Percentiles rank a stretch among this genome's conserved stretches.
These are phyloP conservation scores for Leucocoprinus birnbaumii DNA, from an alignment of 768 basidiomycete species.

Conservation along the genomic window DNA sequence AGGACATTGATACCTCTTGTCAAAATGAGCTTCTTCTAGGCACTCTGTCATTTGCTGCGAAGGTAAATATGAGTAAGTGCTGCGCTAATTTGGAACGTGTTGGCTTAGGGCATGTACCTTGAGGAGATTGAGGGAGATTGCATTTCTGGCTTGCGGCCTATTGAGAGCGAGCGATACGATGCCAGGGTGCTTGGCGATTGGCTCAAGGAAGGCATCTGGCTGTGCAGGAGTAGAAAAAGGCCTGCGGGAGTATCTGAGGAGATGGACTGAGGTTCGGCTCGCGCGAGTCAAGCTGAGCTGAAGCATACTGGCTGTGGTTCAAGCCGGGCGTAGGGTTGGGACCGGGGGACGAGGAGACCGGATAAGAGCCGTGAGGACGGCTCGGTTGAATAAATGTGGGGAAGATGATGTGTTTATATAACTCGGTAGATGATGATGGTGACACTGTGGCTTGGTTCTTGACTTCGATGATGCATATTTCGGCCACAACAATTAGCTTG, in stretches of 20 bases:
- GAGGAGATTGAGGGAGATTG: constrained; percentile 74
- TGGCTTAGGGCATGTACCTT: constrained; percentile 36
- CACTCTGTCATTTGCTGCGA: constrained; percentile 71
- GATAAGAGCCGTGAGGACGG: not conserved
- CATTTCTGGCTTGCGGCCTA: constrained; percentile 82
- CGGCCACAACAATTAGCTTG: not conserved
- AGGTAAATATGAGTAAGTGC: constrained; percentile 9
- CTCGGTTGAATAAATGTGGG: not conserved
- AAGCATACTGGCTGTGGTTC: constrained; percentile 9
- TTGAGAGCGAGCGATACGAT: constrained; percentile 77
- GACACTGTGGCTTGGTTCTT: not conserved
- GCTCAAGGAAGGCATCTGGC: constrained; percentile 48
- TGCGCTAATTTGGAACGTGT: constrained; percentile 1
- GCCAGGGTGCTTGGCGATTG: constrained; percentile 53
- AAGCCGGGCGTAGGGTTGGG: not conserved
- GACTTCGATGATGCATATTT: constrained; percentile 5
- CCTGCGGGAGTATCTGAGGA: not conserved
- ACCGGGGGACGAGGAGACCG: not conserved
- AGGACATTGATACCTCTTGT: constrained; percentile 63
- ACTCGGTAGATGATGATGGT: not conserved
- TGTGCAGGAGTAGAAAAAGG: constrained; percentile 4
- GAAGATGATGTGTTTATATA: not conserved
- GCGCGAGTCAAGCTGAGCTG: constrained; percentile 1
- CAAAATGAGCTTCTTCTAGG: constrained; percentile 61
- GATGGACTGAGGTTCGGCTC: not conserved